Conservation (phyloP, 345 rosid species). For the sweet orange (Citrus sinensis) region DVS_A1.0 CM039165.1:37976001-37976500, state of each 20-base stretch:
- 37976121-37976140: neutral
- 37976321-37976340: neutral
- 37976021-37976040: neutral
- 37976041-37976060: neutral
- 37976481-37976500: neutral
- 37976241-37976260: neutral
- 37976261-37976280: no score
- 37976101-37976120: no score
- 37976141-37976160: neutral
- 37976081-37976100: constrained; percentile 1
- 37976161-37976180: neutral
- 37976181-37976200: neutral
- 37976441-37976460: neutral
- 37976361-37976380: neutral
- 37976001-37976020: neutral
- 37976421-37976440: neutral
- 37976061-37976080: neutral
- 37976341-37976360: neutral
- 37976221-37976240: neutral
- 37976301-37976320: neutral
- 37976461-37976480: neutral
- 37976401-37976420: neutral
- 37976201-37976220: no score
- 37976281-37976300: neutral
- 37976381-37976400: neutral